phyloP scores from a whole-genome alignment of 768 basidiomycete species.

The Pleurotus cornucopiae region DNA sequence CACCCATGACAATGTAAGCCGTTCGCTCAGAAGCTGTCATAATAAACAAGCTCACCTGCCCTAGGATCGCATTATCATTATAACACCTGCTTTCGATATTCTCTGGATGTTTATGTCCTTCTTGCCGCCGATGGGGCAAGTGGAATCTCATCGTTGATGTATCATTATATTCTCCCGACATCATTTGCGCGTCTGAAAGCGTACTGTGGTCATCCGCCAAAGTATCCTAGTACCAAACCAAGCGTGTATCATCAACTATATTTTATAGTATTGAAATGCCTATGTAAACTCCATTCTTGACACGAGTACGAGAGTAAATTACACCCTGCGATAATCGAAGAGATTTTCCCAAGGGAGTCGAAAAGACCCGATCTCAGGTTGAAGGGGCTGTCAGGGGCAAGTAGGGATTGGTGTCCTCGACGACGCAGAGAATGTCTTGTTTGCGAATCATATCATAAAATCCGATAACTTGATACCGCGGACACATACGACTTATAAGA shows the following conservation, averaged over 20 bases:
- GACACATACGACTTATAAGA: no score
- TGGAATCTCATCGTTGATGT: not conserved
- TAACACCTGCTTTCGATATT: not conserved
- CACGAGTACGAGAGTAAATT: not conserved
- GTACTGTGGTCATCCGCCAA: not conserved
- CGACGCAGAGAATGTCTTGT: no score
- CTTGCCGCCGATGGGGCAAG: not conserved
- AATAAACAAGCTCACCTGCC: not conserved
- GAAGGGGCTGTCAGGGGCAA: no score
- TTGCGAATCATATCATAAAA: no score
- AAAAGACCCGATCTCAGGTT: no score
- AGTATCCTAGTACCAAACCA: not conserved
- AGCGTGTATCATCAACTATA: not conserved
- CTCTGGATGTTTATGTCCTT: not conserved
- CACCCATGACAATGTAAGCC: not conserved
- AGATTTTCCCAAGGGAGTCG: no score
- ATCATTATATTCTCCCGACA: not conserved
- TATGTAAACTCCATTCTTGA: no score
- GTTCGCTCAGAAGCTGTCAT: not conserved
- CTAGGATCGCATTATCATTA: not conserved
- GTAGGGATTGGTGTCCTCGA: no score
- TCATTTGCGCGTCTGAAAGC: constrained; percentile 1
- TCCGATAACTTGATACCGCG: no score
- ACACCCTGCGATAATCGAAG: no score
- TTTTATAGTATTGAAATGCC: not conserved